Base-by-base conservation (phyloP, 345 rosid genomes). In the Schrenkiella parvula region DNA sequence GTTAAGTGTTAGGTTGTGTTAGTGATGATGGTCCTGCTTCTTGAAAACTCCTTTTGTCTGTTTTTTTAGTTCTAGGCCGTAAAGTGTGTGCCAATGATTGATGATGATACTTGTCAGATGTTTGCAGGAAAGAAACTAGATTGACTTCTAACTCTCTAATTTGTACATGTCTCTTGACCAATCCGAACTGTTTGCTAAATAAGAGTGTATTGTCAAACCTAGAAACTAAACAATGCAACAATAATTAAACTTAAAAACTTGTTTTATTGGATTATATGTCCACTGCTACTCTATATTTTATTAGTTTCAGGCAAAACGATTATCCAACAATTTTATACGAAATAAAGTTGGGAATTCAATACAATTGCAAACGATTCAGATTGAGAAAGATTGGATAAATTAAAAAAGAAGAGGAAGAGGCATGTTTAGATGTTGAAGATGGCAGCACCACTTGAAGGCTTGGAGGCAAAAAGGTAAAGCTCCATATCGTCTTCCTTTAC, bases 391-490 rank as follows among this genome's bases (percentile, higher is more conserved):
- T 44, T 4, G 14, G 56, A 34, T 34, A 26, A 62, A n/a, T 29
- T 35, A 10, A 28, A 50, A 2, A 15, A 34, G 2, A 4, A 42
- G n/a, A 32, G 47, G 5, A 21, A 48, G 51, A 52, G 22, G 31
- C 8, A 21, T 42, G 63, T 29, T 78, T 82, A 87, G 56, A 91
- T 66, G 72, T 89, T 89, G 86, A 95, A 82, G 74, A 91, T 89
- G 31, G 98, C 99, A 11, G 99, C 95, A 34, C 99, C 99, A 28
- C 99, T 89, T 43, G 99, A 91, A 4, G 99, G 99, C 84, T 91
- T 95, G 38, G 99, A 95, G 18, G 99, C 99, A 23, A 95, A 95
- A 15, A 95, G 78, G 64, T 91, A 91, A 39, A 87, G 96, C 28
- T 97, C 96, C 14, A 95, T 87, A 18, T 91, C 96, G 34, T 69